These are phyloP conservation scores for Striga asiatica DNA, from an alignment of 257 asterid species.

Conservation along the genomic window DNA sequence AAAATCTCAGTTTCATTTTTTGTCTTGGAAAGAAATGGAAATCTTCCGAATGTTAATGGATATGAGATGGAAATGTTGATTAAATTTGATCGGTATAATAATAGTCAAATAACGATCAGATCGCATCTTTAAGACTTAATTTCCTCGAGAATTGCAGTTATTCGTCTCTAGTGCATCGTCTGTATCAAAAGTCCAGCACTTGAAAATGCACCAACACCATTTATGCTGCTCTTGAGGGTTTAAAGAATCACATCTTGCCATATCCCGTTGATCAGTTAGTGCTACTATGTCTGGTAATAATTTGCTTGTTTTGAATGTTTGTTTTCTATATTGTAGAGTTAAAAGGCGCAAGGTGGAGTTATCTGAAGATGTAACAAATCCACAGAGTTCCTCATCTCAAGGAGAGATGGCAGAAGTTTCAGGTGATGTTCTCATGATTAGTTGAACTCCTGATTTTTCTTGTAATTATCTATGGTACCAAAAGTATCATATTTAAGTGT, in stretches of 20 bases:
- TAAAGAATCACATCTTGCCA: not conserved
- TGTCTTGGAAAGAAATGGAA: no score
- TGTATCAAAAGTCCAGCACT: not conserved
- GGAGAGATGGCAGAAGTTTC: conserved; percentile 24
- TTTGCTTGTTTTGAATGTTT: not conserved
- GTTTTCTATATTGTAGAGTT: conserved; percentile 31
- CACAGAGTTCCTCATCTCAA: conserved; percentile 29
- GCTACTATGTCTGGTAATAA: conserved; percentile 1
- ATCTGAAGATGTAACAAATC: conserved; percentile 18
- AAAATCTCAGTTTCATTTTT: no score
- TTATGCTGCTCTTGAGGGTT: conserved; percentile 2
- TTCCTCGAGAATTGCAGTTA: not conserved
- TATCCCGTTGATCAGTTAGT: not conserved
- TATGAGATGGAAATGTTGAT: no score
- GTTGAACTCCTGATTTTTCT: not conserved
- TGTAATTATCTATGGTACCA: not conserved
- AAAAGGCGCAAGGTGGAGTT: conserved; percentile 67
- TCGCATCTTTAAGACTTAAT: no score
- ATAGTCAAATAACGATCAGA: not conserved
- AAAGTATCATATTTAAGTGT: not conserved
- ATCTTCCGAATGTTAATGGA: no score
- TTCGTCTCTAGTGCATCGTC: not conserved
- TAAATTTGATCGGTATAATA: no score
- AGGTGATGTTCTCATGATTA: conserved; percentile 22
- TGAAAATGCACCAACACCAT: conserved; percentile 2